phyloP scores from a whole-genome alignment of 345 rosid genomes.

The Boechera divaricarpa region DNA sequence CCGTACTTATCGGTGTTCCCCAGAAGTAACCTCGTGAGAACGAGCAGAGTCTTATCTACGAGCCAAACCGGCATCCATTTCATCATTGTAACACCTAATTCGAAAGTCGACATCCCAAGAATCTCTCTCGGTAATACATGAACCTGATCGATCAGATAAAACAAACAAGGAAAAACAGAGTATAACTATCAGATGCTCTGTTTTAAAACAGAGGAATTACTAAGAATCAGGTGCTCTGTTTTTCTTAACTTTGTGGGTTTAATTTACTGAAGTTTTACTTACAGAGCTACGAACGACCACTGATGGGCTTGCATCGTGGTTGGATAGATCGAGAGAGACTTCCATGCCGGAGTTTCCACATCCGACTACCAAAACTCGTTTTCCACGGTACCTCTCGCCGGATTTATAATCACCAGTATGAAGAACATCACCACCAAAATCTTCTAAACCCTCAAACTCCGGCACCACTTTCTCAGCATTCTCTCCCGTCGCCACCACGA shows the following conservation, averaged over 20 bases:
- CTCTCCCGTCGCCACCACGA: slow-evolving; percentile 85
- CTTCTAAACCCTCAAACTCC: slow-evolving; percentile 64
- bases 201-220: neutral
- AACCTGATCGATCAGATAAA: slow-evolving; percentile 51
- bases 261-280: slow-evolving; percentile 40
- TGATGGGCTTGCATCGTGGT: slow-evolving; percentile 63
- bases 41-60: slow-evolving; percentile 64
- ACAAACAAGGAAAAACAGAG: neutral
- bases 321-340: slow-evolving; percentile 75
- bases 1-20: slow-evolving; percentile 68
- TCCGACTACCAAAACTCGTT: slow-evolving; percentile 75
- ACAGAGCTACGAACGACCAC: slow-evolving; percentile 85
- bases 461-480: slow-evolving; percentile 81
- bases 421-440: slow-evolving; percentile 59
- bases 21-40: slow-evolving; percentile 56
- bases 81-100: slow-evolving; percentile 59
- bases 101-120: slow-evolving; percentile 69
- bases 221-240: slow-evolving; percentile 11
- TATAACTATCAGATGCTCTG: neutral
- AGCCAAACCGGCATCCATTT: slow-evolving; percentile 72
- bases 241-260: neutral
- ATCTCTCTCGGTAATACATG: slow-evolving; percentile 83
- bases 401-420: slow-evolving; percentile 82
- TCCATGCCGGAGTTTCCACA: slow-evolving; percentile 96
- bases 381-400: slow-evolving; percentile 59